Evolutionary conservation across 352 stramenopile genomes (phyloP).

Genomic region (Phytophthora litchii): DNA sequence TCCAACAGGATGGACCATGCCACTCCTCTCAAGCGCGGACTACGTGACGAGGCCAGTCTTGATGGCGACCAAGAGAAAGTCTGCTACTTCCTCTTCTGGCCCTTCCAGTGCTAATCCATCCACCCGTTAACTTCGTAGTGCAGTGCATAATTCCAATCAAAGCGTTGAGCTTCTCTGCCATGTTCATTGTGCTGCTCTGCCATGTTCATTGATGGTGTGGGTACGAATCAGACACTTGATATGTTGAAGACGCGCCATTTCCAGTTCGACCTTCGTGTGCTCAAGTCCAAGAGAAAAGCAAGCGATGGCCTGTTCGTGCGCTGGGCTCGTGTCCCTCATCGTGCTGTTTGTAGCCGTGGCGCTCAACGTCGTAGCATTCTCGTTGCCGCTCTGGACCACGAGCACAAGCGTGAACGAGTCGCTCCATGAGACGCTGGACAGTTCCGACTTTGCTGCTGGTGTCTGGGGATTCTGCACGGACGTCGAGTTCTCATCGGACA

Average conservation of each 20-base stretch:
- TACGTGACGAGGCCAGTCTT: constrained; percentile 18
- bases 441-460: constrained; percentile 58
- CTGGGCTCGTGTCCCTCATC: constrained; percentile 61
- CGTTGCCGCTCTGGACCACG: constrained; percentile 71
- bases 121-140: not conserved
- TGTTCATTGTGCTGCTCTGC: too few relatives aligned
- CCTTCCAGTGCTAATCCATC: constrained; percentile 17
- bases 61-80: constrained; percentile 19
- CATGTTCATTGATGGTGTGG: too few relatives aligned
- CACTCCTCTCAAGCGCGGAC: constrained; percentile 1
- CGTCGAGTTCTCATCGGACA: constrained; percentile 44
- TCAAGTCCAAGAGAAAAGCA: constrained; percentile 6
- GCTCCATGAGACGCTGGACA: constrained; percentile 37
- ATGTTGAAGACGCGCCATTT: constrained; percentile 15
- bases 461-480: constrained; percentile 75
- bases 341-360: constrained; percentile 59
- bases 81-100: constrained; percentile 20
- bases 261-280: not conserved
- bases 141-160: not conserved
- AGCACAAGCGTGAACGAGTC: constrained; percentile 52
- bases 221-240: constrained; percentile 15
- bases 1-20: not conserved
- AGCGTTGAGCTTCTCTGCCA: too few relatives aligned
- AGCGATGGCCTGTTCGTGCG: constrained; percentile 58
- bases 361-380: constrained; percentile 67